Evolutionary conservation across 768 basidiomycete genomes (phyloP), one percentile per base, ranked within the genome.

Genomic region (Galerina sulciceps): DNA sequence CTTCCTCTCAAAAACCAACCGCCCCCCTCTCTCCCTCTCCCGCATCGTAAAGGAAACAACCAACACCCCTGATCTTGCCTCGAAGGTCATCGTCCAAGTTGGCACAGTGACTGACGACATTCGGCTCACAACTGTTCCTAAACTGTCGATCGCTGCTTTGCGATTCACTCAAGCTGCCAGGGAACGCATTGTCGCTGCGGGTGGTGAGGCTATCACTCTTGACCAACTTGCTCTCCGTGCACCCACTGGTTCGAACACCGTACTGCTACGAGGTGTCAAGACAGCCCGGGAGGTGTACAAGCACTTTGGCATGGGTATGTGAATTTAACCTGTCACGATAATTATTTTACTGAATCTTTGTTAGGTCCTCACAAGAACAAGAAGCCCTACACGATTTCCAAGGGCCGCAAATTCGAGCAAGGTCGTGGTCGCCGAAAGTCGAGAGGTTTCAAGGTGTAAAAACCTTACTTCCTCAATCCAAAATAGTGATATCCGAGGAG

Each of bases 381-480:
- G 85, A 97, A 96, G 81, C 97, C 97, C 47, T 91, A 94, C 81
- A 92, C 95, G 46, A 83, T 81, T 70, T 95, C 94, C 74, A 97
- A 96, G 83, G 96, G 97, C 62, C 92, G 96, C 86, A 98, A 97
- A 89, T 96, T 97, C 90, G 96, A 99, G 83, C 89, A 89, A 73
- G 96, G 81, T 76, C 96, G 96, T 87, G 96, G 96, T 83, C 93
- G 96, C 86, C 88, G 96, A 91, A 93, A 94, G 87, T 95, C 93
- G 56, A 90, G 91, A 78, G 94, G 93, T 68, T 96, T 95, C 93
- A 96, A 95, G 84, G 91, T 95, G 63, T 94, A 90, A 85, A 51
- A n/a, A 53, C 55, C 62, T 59, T 52, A 31, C 45, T 48, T 62
- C 49, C 38, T 36, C 45, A 35, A 38, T 49, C 55, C 64, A 67